Percentiles rank a stretch among this genome's conserved stretches.
Conservation (phyloP, 1,139 yeast species). For the Yamadazyma siamensis region DNA sequence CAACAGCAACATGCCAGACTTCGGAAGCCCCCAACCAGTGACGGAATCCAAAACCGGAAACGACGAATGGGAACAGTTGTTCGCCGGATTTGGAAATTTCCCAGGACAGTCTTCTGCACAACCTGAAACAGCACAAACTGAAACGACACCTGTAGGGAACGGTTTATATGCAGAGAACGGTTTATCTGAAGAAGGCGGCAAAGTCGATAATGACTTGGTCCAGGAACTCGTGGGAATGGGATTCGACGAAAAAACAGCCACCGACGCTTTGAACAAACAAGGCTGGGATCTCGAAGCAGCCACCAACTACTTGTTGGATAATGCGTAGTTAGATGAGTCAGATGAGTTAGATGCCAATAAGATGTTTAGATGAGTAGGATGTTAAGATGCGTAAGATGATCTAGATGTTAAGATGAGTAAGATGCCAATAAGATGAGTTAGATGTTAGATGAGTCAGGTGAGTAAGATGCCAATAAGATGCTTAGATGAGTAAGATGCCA, state of each 20-base stretch:
- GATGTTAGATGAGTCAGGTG: too few species aligned
- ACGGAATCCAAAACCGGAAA: conserved; percentile 23
- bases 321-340: too few species aligned
- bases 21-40: conserved; percentile 9
- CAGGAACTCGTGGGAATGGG: conserved; percentile 91
- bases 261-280: conserved; percentile 63
- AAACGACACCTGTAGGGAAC: conserved; percentile 2
- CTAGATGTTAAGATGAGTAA: too few species aligned
- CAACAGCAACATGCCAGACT: conserved; percentile 29
- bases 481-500: too few species aligned
- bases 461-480: too few species aligned
- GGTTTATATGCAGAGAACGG: too few species aligned
- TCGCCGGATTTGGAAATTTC: conserved; percentile 72
- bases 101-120: conserved; percentile 8
- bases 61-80: conserved; percentile 93
- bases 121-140: conserved; percentile 2
- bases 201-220: conserved; percentile 25
- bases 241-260: conserved; percentile 62
- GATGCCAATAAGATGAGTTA: too few species aligned
- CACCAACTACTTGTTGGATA: conserved; percentile 76
- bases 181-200: too few species aligned
- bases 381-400: too few species aligned
- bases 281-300: conserved; percentile 82
- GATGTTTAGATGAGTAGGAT: too few species aligned
- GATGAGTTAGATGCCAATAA: too few species aligned